Evolutionary conservation across 495 filamentous ascomycete genomes (phyloP).

Genomic region (Neurospora sp.): DNA sequence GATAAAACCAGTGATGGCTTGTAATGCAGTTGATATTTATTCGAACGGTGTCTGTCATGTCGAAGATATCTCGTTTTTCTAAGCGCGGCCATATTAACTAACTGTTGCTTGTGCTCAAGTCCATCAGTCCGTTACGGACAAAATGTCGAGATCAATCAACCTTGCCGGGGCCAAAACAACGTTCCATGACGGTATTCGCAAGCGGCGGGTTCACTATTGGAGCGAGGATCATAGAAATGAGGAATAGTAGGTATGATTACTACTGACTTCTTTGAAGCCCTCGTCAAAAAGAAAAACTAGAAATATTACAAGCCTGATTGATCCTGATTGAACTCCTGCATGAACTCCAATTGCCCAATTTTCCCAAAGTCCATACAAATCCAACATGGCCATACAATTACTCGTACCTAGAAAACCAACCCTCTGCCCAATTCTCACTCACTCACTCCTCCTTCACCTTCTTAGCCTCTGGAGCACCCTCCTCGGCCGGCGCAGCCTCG

Average conservation of each 20-base stretch:
- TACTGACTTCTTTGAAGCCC: background rate
- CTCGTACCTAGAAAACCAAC: background rate
- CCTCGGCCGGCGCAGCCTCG: constrained; percentile 15
- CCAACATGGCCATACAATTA: background rate
- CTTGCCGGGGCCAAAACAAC: no score
- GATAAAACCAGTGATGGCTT: no score
- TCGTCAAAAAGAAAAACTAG: background rate
- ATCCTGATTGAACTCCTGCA: background rate
- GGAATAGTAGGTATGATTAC: background rate
- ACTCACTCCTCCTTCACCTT: constrained; percentile 14
- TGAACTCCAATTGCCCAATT: background rate
- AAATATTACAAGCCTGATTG: background rate
- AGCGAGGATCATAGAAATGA: background rate
- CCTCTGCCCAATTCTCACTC: background rate
- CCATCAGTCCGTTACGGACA: no score
- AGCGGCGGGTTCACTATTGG: background rate
- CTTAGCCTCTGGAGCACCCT: constrained; percentile 38
- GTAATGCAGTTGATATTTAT: no score
- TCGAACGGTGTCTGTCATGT: no score
- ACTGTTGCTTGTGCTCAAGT: no score
- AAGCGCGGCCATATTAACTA: no score
- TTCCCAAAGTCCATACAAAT: background rate
- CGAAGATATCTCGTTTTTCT: no score
- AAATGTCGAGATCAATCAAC: no score
- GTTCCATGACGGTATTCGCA: no score